Base-by-base conservation (phyloP, 345 rosid genomes). In the Eucalyptus erythrocorys region DNA sequence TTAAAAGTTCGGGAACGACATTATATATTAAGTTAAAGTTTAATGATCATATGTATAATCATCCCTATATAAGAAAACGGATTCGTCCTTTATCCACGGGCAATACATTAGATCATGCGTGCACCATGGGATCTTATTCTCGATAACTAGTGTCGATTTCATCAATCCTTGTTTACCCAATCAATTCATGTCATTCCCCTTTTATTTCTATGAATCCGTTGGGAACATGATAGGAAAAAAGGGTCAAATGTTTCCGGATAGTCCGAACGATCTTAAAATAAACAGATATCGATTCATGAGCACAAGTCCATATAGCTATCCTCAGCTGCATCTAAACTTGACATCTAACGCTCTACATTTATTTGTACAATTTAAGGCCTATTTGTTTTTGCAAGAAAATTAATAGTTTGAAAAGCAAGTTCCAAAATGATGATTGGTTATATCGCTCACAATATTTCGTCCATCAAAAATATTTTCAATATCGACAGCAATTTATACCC, bases 1-100 rank as follows among this genome's bases (percentile, higher is more conserved):
- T 64, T 32, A 66, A 66, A 66, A 66, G 4, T 66, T 32, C 3
- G 0, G 4, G 4, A 12, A 71, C 0, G 3, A 19, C 0, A 5
- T 71, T 71, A 3, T 10, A 71, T 0, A 5, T 34, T 34, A 30
- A 6, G 4, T 10, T 21, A 37, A 71, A 71, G 6, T 71, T 37
- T 9, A 34, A 5, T 11, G 1, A 34, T 42, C 14, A 17, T 71
- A 0, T 8, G 2, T 5, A 6, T 71, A 34, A 19, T 34, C 11
- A 34, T 71, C 24, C 4, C 3, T 40, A 34, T 8, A 37, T 19
- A 71, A 10, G 26, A 71, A 17, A 71, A 71, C 10, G 26, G 45
- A 71, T 37, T 34, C 1, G 6, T 71, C 26, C 40, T 34, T 37
- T 10, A 34, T 34, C 81, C 13, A 17, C 4, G 22, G 43, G 24